Conservation (phyloP, 202 grass and related monocot genomes). For the Schoenoplectus triqueter region DNA sequence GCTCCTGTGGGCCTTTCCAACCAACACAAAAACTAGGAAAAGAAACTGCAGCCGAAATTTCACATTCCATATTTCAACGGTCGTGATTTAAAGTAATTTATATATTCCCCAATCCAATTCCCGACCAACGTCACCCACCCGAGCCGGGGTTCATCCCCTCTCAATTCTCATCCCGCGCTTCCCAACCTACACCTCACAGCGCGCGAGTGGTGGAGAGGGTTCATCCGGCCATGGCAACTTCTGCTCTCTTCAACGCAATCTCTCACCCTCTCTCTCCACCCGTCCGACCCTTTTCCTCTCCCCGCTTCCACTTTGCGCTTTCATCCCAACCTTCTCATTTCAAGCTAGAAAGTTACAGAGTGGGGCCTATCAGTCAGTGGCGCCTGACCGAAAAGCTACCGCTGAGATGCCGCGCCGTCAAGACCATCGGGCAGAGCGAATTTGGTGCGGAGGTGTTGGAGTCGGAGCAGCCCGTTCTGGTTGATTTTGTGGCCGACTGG, state of each 20-base stretch:
- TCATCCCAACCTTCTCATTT: not conserved
- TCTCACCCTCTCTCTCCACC: conserved; percentile 36
- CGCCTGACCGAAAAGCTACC: conserved; percentile 29
- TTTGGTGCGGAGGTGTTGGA: conserved; percentile 74
- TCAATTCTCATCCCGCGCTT: conserved; percentile 43
- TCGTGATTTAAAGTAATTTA: not conserved
- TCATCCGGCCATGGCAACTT: conserved; percentile 58
- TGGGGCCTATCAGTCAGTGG: conserved; percentile 1
- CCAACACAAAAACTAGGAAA: not conserved
- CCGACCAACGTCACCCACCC: conserved; percentile 24
- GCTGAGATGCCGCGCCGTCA: conserved; percentile 60
- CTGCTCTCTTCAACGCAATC: conserved; percentile 47
- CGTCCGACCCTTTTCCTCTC: not conserved
- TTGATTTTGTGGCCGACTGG: conserved; percentile 96
- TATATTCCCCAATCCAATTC: conserved; percentile 17
- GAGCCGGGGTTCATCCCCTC: conserved; percentile 38
- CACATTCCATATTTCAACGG: not conserved
- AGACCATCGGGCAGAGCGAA: conserved; percentile 57
- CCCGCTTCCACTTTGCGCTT: conserved; percentile 7
- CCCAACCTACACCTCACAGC: not conserved
- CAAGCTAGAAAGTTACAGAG: conserved; percentile 14
- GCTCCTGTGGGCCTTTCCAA: not conserved
- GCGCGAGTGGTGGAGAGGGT: not conserved
- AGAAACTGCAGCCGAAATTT: not conserved
- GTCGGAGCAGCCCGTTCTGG: conserved; percentile 85